These are phyloP conservation scores for Corrigiola litoralis DNA, from an alignment of 179 eudicot genomes.

Conservation along the genomic window DNA sequence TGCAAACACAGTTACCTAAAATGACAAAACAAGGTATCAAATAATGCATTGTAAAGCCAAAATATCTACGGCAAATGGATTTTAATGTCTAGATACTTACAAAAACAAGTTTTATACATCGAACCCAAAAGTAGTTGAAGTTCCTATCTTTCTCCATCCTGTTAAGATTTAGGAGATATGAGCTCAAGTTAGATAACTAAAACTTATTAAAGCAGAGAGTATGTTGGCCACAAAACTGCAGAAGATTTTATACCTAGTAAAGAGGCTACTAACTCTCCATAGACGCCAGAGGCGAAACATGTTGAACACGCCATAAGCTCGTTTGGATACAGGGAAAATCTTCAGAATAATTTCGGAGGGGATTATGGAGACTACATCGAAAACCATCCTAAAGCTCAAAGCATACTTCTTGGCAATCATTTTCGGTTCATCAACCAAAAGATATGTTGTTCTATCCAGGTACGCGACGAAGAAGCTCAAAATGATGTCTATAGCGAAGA, in stretches of 20 bases:
- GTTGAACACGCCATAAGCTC: constrained; percentile 62
- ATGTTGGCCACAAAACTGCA: neutral
- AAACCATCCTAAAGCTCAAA: constrained; percentile 45
- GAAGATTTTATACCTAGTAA: constrained; percentile 44
- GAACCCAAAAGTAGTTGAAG: constrained; percentile 80
- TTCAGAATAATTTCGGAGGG: constrained; percentile 67
- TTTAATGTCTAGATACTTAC: constrained; percentile 44
- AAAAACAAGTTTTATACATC: constrained; percentile 74
- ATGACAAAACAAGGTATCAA: neutral
- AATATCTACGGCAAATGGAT: neutral
- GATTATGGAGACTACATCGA: constrained; percentile 73
- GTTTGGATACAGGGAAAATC: constrained; percentile 42
- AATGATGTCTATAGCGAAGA: constrained; percentile 68
- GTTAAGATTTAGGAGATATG: constrained; percentile 10
- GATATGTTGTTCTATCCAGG: constrained; percentile 60
- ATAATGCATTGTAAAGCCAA: neutral
- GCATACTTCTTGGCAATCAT: constrained; percentile 71
- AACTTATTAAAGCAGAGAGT: neutral
- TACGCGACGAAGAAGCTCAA: constrained; percentile 90
- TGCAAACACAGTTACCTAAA: constrained; percentile 73
- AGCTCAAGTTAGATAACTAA: neutral
- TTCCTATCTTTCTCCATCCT: constrained; percentile 90
- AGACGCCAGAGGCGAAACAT: constrained; percentile 98
- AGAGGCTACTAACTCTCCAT: constrained; percentile 70
- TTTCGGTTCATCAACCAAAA: constrained; percentile 63